Evolutionary conservation across 2,329 filamentous ascomycete genomes (phyloP), one percentile per base, ranked within the genome.

Genomic region (Chaetomium strumarium): DNA sequence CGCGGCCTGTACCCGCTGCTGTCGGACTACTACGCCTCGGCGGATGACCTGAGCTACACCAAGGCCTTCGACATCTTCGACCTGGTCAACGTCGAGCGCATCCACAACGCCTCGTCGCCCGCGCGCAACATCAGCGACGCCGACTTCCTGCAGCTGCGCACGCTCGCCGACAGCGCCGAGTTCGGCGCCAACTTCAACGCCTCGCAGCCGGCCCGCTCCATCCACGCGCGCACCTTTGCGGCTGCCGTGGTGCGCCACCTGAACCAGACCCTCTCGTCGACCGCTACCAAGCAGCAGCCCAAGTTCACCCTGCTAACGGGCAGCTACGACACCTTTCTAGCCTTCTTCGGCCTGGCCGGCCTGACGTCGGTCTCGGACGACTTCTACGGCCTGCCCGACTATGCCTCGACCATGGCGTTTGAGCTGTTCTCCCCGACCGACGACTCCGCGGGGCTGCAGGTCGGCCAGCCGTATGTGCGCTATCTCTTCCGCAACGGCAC

Each of bases 181-280:
- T 95, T 80, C 75, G 85, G 84, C 63, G 81, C 93, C 13, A 88
- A 88, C 49, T 95, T 86, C 79, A 92, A 95, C 72, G 70, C 73
- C 58, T 86, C 83, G 70, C 88, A 91, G 63, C 72, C 78, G 41
- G 74, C 78, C 60, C 78, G 80, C 49, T 77, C 81, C 60, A 75
- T 85, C 58, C 47, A 52, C 48, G 58, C 54, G 14, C 7, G 12
- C 4, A 57, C 58, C 36, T 31, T 60, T 5, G 73, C 76, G 2
- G 81, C 80, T 56, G 70, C 75, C 52, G 78, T 81, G 20, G 72
- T 84, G 3, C 67, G 72, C 54, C 70, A 76, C 51, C 74, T 85
- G 47, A 77, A 78, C 66, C 63, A 66, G 40, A 75, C 80, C n/a
- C 7, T 24, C 24, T 24, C 4, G 24, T 24, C 24, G 30, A 63